A percentile compares a stretch with the other conserved stretches of the same genome.
Conservation (phyloP, 805 yeast species). For the Myxozyma sirexii region DNA sequence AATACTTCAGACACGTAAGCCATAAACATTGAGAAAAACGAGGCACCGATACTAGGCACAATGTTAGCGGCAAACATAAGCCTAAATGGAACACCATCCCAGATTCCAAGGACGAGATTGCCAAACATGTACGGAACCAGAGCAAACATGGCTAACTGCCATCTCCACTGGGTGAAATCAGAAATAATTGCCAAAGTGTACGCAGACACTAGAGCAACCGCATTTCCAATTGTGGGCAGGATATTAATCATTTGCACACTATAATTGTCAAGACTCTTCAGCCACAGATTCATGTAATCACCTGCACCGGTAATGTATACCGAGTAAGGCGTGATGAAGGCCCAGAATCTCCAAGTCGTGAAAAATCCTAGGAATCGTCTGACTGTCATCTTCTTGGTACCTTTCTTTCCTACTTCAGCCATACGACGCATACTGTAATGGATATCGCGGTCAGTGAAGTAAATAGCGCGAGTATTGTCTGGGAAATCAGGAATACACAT, state of each 20-base stretch:
- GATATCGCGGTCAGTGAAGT: constrained; percentile 44
- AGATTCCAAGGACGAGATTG: constrained; percentile 28
- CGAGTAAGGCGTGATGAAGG: constrained; percentile 24
- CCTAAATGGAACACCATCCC: constrained; percentile 28
- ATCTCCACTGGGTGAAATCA: constrained; percentile 41
- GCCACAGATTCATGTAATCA: constrained; percentile 38
- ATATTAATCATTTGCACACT: constrained; percentile 39
- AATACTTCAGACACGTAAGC: constrained; percentile 38
- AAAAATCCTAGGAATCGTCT: constrained; percentile 22
- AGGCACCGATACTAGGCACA: constrained; percentile 24
- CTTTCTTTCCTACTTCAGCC: constrained; percentile 20
- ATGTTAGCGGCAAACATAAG: constrained; percentile 30
- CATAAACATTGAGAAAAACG: constrained; percentile 27
- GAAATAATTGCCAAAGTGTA: constrained; percentile 40
- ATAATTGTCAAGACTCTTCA: constrained; percentile 36
- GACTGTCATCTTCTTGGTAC: constrained; percentile 24
- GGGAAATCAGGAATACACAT: constrained; percentile 71
- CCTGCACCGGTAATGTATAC: constrained; percentile 29
- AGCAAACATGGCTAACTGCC: constrained; percentile 33
- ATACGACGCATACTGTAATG: constrained; percentile 21
- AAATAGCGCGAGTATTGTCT: constrained; percentile 54
- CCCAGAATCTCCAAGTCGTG: constrained; percentile 28
- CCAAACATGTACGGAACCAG: constrained; percentile 27
- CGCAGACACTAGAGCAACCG: constrained; percentile 39
- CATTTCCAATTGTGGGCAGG: constrained; percentile 44